Evolutionary conservation across 768 basidiomycete species (phyloP), one percentile per base, ranked within the genome.

Genomic region (Mycena olivaceomarginata): DNA sequence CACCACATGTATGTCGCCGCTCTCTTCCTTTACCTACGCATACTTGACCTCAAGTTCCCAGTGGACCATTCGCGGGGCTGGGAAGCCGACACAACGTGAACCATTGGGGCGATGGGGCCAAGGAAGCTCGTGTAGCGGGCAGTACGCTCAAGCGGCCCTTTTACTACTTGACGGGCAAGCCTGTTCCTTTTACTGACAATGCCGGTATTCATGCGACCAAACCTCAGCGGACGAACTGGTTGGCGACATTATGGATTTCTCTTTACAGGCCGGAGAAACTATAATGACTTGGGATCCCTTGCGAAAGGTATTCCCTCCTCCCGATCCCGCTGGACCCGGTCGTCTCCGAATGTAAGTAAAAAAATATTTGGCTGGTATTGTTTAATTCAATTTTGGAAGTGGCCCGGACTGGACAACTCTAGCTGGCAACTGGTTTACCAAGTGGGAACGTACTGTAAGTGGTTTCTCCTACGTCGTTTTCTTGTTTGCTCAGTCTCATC

Each of bases 41-140:
- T 31, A 31, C 31, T 3, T 31, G 31, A 31, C 31, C 31, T 31
- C 31, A 31, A 31, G 31, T 31, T 31, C 31, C 31, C 31, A 31
- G 31, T 31, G 86, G 86, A 7, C 83, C 86, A 9, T 86, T 83
- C 53, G 86, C 85, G 39, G 86, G 86, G 16, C 80, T 74, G 20
- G 72, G 72, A 8, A 82, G 83, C 67, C 78, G 86, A 3, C 86
- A 87, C 70, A 86, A 87, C 67, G 86, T 87, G 40, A 83, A 82
- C 18, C 86, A 86, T 56, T 87, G 86, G 86, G 86, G 86, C 51
- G 86, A 87, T 79, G 86, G 86, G 31, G 86, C 86, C 0, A 87
- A 87, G 57, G 86, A 87, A 66, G 86, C 85, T 1, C 80, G 86
- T 6, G 84, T 87, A 22, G 77, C 82, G 16, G 84, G 84, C n/a